Evolutionary conservation across 1,284 basidiomycete genomes (phyloP).

Genomic region (Erythrobasidium hasegawianum): DNA sequence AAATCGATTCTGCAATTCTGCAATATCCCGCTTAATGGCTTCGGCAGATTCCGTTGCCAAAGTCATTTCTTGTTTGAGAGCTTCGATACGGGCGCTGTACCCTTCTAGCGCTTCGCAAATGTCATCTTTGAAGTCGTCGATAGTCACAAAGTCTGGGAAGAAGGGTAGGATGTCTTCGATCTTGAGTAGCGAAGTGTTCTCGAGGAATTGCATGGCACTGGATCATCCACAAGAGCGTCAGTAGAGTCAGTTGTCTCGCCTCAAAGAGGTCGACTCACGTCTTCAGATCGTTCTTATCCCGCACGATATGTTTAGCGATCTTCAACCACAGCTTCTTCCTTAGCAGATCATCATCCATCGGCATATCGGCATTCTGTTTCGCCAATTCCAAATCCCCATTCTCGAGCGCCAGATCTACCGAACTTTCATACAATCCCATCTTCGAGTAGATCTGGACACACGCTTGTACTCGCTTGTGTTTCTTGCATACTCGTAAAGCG

Average conservation of each 20-base stretch:
- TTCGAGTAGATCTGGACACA: conserved; percentile 97
- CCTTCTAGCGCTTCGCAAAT: conserved; percentile 93
- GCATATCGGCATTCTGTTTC: conserved; percentile 88
- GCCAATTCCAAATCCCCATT: conserved; percentile 90
- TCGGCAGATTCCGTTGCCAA: conserved; percentile 88
- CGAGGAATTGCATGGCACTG: conserved; percentile 93
- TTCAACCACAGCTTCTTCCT: conserved; percentile 96
- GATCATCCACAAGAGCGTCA: background rate
- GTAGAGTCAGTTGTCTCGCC: background rate
- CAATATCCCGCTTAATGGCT: conserved; percentile 87
- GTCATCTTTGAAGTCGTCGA: conserved; percentile 99
- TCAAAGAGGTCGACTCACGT: conserved; percentile 59
- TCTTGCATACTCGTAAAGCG: conserved; percentile 82
- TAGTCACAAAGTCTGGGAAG: conserved; percentile 99
- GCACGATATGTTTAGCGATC: conserved; percentile 93
- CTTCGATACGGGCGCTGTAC: conserved; percentile 86
- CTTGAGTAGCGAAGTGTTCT: conserved; percentile 88
- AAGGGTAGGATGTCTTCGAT: conserved; percentile 98
- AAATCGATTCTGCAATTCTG: conserved; percentile 79
- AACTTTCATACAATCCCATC: conserved; percentile 95
- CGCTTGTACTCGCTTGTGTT: conserved; percentile 70
- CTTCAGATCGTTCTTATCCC: conserved; percentile 96
- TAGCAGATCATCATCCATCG: conserved; percentile 78
- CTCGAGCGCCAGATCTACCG: conserved; percentile 88
- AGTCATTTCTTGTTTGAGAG: conserved; percentile 90